Evolutionary conservation across 169 alveolate species (phyloP).

Genomic region (Plasmodium relictum): DNA sequence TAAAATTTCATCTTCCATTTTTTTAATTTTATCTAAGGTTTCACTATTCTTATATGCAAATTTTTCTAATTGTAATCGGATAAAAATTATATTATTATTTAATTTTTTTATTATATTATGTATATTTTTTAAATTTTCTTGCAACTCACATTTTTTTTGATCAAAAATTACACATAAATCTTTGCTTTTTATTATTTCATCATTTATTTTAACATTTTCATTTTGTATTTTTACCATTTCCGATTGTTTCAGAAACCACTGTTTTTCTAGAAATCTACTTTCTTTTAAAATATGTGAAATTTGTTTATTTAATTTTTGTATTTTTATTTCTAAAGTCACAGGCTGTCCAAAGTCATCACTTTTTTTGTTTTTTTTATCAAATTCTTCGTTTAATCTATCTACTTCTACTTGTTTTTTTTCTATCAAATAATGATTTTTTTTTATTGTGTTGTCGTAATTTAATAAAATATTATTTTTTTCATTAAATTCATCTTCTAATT

Average conservation of each 20-base stretch:
- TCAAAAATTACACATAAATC: conserved; percentile 48
- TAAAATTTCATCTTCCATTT: conserved; percentile 40
- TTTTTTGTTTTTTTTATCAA: conserved; percentile 58
- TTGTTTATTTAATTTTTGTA: conserved; percentile 56
- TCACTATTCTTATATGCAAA: conserved; percentile 62
- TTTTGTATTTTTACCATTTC: conserved; percentile 72
- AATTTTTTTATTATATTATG: conserved; percentile 24
- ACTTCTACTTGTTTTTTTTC: conserved; percentile 71
- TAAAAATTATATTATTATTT: conserved; percentile 57
- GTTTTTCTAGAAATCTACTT: conserved; percentile 57
- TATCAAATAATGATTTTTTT: conserved; percentile 61
- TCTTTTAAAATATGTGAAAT: conserved; percentile 28
- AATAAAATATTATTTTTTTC: conserved; percentile 40
- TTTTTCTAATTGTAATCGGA: conserved; percentile 64
- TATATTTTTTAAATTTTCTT: conserved; percentile 45
- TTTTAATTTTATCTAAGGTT: conserved; percentile 26
- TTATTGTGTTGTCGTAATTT: conserved; percentile 18
- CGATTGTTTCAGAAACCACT: conserved; percentile 73
- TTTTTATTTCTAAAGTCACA: conserved; percentile 49
- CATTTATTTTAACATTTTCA: conserved; percentile 62
- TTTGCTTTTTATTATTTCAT: conserved; percentile 39
- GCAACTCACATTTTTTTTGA: conserved; percentile 68
- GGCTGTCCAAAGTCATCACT: conserved; percentile 18
- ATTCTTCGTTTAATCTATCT: conserved; percentile 60
- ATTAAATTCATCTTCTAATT: conserved; percentile 37